Base-by-base conservation (phyloP, 108 stramenopile genomes). In the Seminavis robusta region DNA sequence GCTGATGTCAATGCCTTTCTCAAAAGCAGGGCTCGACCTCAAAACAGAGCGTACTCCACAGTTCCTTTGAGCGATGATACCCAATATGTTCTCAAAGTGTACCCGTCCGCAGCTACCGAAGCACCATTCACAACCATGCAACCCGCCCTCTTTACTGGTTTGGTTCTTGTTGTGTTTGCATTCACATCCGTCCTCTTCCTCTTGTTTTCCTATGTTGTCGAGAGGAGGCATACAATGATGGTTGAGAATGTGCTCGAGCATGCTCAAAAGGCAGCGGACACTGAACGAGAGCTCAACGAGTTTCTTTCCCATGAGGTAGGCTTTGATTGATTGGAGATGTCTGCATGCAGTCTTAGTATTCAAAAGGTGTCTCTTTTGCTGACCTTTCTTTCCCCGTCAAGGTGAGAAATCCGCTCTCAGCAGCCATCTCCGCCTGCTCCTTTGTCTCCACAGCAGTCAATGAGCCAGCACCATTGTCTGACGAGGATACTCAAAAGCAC, bases 391-490 rank as follows among this genome's bases (percentile, higher is more conserved):
- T n/a, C n/a, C n/a, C n/a, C n/a, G n/a, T n/a, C 13, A 60, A 79
- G 56, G 66, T 80, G 3, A 27, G 59, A 15, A 60, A 60, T 48
- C 59, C 59, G 17, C 23, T 60, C 4, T 48, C 59, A 3, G 46
- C 59, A 17, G 59, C 59, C 20, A 32, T 60, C 33, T 30, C 47
- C 16, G 59, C 59, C 19, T 47, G 46, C 15, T 13, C 11, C 46
- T 47, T 47, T 15, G 46, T 47, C 10, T 10, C 10, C 13, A 13
- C 46, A 13, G 46, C 46, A 13, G 19, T 47, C 10, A 20, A 47
- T n/a, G 46, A 27, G 46, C 10, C 11, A 10, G 11, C 11, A 37
- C 36, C 36, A 13, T 37, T 37, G 36, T 37, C 36, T 10, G 36
- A 37, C 13, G 36, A 37, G 9, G 36, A 37, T 10, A 11, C 36